Conservation (phyloP, 257 asterid genomes). For the Petunia axillaris region DNA sequence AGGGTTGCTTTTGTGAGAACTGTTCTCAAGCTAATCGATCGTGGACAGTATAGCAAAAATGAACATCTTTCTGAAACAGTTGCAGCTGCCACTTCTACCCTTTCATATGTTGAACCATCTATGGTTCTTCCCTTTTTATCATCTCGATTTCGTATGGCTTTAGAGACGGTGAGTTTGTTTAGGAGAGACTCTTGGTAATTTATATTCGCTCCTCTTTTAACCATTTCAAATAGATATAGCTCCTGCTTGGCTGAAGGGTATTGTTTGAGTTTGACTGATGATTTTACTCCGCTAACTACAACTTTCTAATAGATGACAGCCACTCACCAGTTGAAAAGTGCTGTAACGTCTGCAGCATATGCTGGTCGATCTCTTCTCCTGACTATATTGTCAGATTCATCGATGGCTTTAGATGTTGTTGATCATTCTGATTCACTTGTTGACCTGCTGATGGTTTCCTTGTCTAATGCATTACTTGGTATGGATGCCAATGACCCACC, state of each 20-base stretch:
- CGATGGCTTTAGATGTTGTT: conserved; percentile 49
- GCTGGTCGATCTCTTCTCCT: conserved; percentile 84
- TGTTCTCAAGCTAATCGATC: conserved; percentile 86
- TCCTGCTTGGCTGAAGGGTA: conserved; percentile 21
- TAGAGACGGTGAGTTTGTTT: conserved; percentile 87
- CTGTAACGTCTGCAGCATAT: conserved; percentile 89
- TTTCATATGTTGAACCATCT: conserved; percentile 94
- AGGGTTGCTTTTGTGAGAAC: conserved; percentile 77
- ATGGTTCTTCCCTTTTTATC: conserved; percentile 92
- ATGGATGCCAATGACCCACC: conserved; percentile 99
- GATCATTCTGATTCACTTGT: conserved; percentile 60
- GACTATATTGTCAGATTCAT: conserved; percentile 50
- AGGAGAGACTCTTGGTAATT: conserved; percentile 3
- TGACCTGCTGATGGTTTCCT: conserved; percentile 83
- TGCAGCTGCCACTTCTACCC: conserved; percentile 86
- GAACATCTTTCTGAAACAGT: conserved; percentile 94
- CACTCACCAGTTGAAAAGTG: conserved; percentile 98
- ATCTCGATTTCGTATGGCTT: conserved; percentile 94
- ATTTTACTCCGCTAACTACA: conserved; percentile 6
- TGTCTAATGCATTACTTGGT: conserved; percentile 93
- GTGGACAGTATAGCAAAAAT: conserved; percentile 98
- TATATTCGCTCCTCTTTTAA: not conserved
- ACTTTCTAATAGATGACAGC: conserved; percentile 83
- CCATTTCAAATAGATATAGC: not conserved
- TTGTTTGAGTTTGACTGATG: conserved; percentile 29